Conservation (phyloP, 495 filamentous ascomycete genomes). For the Thozetella sp. region DNA sequence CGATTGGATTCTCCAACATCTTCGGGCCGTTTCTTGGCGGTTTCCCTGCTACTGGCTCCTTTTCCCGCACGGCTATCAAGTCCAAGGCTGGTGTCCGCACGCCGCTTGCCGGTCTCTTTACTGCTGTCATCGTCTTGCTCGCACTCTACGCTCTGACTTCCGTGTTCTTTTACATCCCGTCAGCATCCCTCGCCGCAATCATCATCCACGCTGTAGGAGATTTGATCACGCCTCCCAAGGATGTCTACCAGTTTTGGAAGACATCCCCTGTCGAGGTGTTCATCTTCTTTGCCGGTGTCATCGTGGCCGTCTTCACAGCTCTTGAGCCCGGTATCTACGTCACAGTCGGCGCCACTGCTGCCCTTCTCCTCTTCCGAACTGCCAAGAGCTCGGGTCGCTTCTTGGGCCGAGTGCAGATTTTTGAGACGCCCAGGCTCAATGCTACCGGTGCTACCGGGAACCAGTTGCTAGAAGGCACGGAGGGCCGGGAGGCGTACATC, state of each 20-base stretch:
- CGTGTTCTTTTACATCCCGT: constrained; percentile 54
- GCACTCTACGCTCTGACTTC: constrained; percentile 53
- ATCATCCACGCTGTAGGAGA: constrained; percentile 58
- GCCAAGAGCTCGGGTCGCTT: constrained; percentile 45
- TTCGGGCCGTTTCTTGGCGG: constrained; percentile 54
- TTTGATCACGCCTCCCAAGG: constrained; percentile 46
- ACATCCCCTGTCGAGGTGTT: constrained; percentile 50
- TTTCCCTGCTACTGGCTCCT: constrained; percentile 55
- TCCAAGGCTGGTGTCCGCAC: constrained; percentile 52
- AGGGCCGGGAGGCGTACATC: constrained; percentile 37
- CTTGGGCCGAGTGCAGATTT: constrained; percentile 30
- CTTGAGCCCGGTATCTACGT: constrained; percentile 57
- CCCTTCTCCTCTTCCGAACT: constrained; percentile 45
- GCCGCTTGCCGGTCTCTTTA: constrained; percentile 53
- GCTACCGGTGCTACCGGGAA: constrained; percentile 8
- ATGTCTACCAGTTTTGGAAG: constrained; percentile 52
- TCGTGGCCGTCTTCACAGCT: constrained; percentile 50
- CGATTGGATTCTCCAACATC: constrained; percentile 53
- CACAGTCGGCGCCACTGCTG: constrained; percentile 41
- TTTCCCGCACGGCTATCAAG: constrained; percentile 52
- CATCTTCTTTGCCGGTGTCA: constrained; percentile 53
- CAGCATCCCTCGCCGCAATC: constrained; percentile 40
- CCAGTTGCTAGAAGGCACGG: background rate
- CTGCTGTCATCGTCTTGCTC: constrained; percentile 51
- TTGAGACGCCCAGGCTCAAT: constrained; percentile 10